Evolutionary conservation across 106 monocot species (phyloP).

Genomic region (Iris macrosiphon): DNA sequence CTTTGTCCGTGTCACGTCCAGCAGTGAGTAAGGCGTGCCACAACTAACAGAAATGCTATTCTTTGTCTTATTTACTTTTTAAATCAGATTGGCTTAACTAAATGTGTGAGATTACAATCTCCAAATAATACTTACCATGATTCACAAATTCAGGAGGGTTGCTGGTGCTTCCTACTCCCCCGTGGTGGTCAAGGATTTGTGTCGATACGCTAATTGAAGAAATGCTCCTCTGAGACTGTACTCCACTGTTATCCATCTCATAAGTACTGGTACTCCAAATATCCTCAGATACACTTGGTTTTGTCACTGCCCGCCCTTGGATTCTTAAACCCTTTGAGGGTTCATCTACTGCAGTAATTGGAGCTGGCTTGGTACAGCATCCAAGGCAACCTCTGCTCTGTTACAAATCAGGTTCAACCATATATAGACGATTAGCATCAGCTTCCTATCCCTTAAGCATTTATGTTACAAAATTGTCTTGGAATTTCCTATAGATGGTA

Average conservation of each 20-base stretch:
- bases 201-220: slow-evolving; percentile 77
- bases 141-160: slow-evolving; percentile 71
- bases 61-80: no score
- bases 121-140: slow-evolving; percentile 71
- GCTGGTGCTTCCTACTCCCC: slow-evolving; percentile 43
- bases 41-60: no score
- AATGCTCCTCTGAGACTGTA: slow-evolving; percentile 83
- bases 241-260: slow-evolving; percentile 86
- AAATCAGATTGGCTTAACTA: no score
- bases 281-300: slow-evolving; percentile 60
- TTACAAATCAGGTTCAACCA: slow-evolving; percentile 67
- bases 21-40: no score
- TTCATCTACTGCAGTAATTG: slow-evolving; percentile 88
- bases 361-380: slow-evolving; percentile 74
- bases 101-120: no score
- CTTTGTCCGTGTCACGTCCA: no score
- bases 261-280: slow-evolving; percentile 91
- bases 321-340: slow-evolving; percentile 85
- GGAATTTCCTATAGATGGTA: no score
- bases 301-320: slow-evolving; percentile 58
- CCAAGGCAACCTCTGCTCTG: slow-evolving; percentile 99
- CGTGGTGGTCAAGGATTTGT: slow-evolving; percentile 43
- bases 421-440: slow-evolving; percentile 31
- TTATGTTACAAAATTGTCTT: no score
- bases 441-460: no score